phyloP scores from a whole-genome alignment of 192 early-diverging fungal genomes.

The Rhizophagus prolifer region DNA sequence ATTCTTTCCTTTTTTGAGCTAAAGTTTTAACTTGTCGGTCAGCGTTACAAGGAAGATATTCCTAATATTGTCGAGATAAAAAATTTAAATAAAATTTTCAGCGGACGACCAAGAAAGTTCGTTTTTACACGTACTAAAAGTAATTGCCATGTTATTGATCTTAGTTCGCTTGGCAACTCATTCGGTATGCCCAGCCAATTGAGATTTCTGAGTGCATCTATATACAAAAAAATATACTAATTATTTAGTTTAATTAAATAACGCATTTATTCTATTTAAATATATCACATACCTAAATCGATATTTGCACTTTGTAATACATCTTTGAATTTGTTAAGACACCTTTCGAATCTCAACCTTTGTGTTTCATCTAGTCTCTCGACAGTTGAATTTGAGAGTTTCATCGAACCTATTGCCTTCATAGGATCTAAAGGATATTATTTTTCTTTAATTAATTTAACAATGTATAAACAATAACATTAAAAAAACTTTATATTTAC shows the following conservation, averaged over 20 bases:
- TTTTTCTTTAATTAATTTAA: slow-evolving; percentile 13
- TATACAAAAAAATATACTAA: slow-evolving; percentile 27
- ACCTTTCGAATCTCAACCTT: slow-evolving; percentile 36
- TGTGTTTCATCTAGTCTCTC: slow-evolving; percentile 35
- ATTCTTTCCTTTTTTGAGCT: slow-evolving; percentile 89
- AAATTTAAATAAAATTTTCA: background rate
- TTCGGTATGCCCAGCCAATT: slow-evolving; percentile 94
- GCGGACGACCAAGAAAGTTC: background rate
- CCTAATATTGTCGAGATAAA: slow-evolving; percentile 41
- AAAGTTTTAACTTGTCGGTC: slow-evolving; percentile 80
- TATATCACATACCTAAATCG: slow-evolving; percentile 54
- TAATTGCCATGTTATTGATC: slow-evolving; percentile 90
- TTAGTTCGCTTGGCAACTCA: slow-evolving; percentile 76
- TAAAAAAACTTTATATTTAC: background rate
- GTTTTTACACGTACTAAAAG: slow-evolving; percentile 61
- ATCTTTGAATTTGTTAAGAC: slow-evolving; percentile 50
- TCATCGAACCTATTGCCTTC: slow-evolving; percentile 38
- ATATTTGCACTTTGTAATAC: slow-evolving; percentile 57
- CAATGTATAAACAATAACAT: background rate
- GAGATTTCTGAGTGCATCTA: slow-evolving; percentile 67
- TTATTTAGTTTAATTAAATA: background rate
- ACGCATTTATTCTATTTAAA: background rate
- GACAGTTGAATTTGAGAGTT: slow-evolving; percentile 27
- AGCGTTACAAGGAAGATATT: slow-evolving; percentile 89
- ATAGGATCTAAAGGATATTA: slow-evolving; percentile 33